Evolutionary conservation across 208 protist genomes (phyloP).

Genomic region (Crithidia bombi): DNA sequence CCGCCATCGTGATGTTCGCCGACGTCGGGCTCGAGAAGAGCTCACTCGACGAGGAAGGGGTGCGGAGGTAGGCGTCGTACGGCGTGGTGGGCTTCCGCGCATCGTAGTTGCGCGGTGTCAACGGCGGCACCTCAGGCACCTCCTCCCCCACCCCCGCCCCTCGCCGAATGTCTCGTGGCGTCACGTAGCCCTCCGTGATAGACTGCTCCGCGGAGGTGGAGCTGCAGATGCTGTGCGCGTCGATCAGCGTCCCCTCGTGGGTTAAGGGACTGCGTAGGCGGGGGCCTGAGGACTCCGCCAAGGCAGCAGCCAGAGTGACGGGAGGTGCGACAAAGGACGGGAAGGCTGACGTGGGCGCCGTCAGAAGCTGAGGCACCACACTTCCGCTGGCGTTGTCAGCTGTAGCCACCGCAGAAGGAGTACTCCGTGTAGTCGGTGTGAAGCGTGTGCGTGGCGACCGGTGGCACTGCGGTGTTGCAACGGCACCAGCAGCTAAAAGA

Average conservation of each 20-base stretch:
- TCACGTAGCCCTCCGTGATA: constrained; percentile 16
- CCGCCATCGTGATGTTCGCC: neutral
- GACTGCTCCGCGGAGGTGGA: constrained; percentile 11
- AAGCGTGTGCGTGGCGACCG: constrained; percentile 2
- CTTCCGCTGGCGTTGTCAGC: neutral
- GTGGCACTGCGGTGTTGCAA: neutral
- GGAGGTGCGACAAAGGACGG: neutral
- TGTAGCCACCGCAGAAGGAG: neutral
- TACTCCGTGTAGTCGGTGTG: neutral
- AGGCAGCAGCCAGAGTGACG: constrained; percentile 2
- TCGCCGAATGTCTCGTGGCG: constrained; percentile 4
- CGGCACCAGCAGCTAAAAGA: neutral
- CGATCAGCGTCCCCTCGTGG: constrained; percentile 13
- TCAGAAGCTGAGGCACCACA: neutral
- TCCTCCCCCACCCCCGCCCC: neutral
- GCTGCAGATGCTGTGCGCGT: constrained; percentile 23
- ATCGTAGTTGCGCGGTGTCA: constrained; percentile 37
- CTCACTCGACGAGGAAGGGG: constrained; percentile 25
- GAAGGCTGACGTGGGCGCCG: neutral
- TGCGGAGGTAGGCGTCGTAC: constrained; percentile 21
- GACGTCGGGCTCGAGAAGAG: constrained; percentile 24
- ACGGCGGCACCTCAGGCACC: constrained; percentile 4
- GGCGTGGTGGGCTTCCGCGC: constrained; percentile 8
- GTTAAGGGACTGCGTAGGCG: constrained; percentile 9
- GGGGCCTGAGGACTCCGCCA: neutral